Conservation (phyloP, 2,329 filamentous ascomycete species). For the Cercospora zeae-maydis region DNA sequence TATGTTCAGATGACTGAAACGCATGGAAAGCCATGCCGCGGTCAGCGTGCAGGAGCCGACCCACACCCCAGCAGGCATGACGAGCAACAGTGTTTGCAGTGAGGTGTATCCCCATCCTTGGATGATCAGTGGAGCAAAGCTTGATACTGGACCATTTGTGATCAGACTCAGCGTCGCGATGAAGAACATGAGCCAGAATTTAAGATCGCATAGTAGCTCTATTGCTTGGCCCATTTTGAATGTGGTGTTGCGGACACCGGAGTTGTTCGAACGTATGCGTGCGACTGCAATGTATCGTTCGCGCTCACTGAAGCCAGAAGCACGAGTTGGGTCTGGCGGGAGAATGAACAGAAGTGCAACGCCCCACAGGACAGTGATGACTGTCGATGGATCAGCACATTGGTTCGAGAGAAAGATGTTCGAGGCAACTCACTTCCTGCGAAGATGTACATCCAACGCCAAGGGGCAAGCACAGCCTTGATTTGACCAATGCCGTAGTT, state of each 20-base stretch:
- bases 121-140: conserved; percentile 48
- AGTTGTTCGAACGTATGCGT: conserved; percentile 30
- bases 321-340: conserved; percentile 42
- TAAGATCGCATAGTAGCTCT: conserved; percentile 36
- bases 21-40: conserved; percentile 42
- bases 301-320: conserved; percentile 41
- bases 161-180: conserved; percentile 43
- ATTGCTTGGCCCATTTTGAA: conserved; percentile 45
- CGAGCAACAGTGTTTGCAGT: conserved; percentile 44
- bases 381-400: not conserved
- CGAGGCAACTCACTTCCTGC: not conserved
- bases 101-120: conserved; percentile 45
- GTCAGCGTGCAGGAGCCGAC: conserved; percentile 42
- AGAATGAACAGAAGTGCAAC: conserved; percentile 41
- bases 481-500: conserved; percentile 50
- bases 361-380: conserved; percentile 43
- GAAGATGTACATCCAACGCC: conserved; percentile 30
- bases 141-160: conserved; percentile 46
- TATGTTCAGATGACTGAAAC: conserved; percentile 30
- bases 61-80: conserved; percentile 42
- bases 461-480: conserved; percentile 39
- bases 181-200: conserved; percentile 43
- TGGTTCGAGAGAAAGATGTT: not conserved
- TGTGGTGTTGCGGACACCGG: conserved; percentile 41
- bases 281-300: conserved; percentile 33